Evolutionary conservation across 192 early-diverging fungal genomes (phyloP).

Genomic region (Coemansia sp.): DNA sequence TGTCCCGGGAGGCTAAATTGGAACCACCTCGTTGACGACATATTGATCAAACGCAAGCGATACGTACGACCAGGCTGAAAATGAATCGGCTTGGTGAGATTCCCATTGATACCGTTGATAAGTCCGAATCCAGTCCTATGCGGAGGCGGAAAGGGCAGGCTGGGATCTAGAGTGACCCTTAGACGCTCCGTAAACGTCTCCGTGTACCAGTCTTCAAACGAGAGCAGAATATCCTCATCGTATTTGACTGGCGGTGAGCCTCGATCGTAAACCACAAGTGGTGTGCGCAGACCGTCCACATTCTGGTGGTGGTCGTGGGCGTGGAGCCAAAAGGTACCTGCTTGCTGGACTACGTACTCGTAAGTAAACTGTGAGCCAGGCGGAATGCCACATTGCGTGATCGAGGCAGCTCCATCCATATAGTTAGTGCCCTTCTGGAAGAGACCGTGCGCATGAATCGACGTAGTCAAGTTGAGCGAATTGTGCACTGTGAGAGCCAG

Average conservation of each 20-base stretch:
- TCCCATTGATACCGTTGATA: constrained; percentile 51
- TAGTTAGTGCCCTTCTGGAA: constrained; percentile 71
- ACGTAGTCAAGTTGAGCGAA: constrained; percentile 62
- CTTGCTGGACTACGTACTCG: constrained; percentile 62
- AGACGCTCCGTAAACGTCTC: constrained; percentile 58
- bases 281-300: constrained; percentile 73
- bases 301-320: constrained; percentile 71
- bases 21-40: constrained; percentile 67
- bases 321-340: constrained; percentile 86
- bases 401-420: constrained; percentile 68
- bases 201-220: constrained; percentile 73
- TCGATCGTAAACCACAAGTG: constrained; percentile 69
- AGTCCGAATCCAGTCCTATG: constrained; percentile 58
- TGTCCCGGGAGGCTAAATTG: constrained; percentile 77
- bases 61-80: constrained; percentile 78
- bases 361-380: constrained; percentile 67
- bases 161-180: constrained; percentile 53
- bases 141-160: constrained; percentile 60
- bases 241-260: constrained; percentile 56
- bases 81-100: constrained; percentile 50
- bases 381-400: constrained; percentile 79
- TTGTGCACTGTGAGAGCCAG: constrained; percentile 52
- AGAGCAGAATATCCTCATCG: constrained; percentile 66
- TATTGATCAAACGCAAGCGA: constrained; percentile 79
- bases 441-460: constrained; percentile 77